Base-by-base conservation (phyloP, 306 rosid species). In the Pueraria montana region DNA sequence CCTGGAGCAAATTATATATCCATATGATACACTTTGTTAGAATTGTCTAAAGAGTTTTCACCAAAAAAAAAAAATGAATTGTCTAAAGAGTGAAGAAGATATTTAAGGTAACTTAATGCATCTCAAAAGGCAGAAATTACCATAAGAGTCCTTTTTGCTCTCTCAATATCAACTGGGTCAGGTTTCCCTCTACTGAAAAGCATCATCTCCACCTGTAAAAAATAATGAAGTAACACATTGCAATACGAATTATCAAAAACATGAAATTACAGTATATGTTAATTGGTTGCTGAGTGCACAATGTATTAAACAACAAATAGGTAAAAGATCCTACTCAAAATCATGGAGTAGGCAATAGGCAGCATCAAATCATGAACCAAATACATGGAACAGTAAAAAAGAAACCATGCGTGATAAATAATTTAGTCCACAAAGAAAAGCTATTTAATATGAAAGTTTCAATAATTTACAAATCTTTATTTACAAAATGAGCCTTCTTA, bases 161-260 rank as follows among this genome's bases (percentile, higher is more conserved):
- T 87, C 79, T 78, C 86, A 18, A 81, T 20, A 50, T 67, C 82
- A 78, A 34, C 55, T 3, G 83, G 90, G 20, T 49, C 74, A 81
- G 76, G 84, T 23, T 82, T 84, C 77, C 74, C 84, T 34, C 59
- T 27, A 17, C 74, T 43, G 68, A 59, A 78, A 50, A 81, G 84
- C 80, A 78, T 81, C 82, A 73, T 74, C 82, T 81, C 84, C 42
- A 81, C 88, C 86, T 81, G 77, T 63, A 66, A 81, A 68, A 59
- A 26, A 42, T 42, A 48, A 48, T 55, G 70, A 64, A 70, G 42
- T 71, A 50, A 58, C 36, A 65, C 3, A 61, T 38, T 38, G 2
- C 43, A 38, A 38, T 38, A 38, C 7, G 43, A 38, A 38, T 38
- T 6, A 38, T 38, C 10, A 1, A 38, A 38, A 38, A 38, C 43